Evolutionary conservation across 1,139 yeast species (phyloP).

Genomic region (Nakaseomyces sp.): DNA sequence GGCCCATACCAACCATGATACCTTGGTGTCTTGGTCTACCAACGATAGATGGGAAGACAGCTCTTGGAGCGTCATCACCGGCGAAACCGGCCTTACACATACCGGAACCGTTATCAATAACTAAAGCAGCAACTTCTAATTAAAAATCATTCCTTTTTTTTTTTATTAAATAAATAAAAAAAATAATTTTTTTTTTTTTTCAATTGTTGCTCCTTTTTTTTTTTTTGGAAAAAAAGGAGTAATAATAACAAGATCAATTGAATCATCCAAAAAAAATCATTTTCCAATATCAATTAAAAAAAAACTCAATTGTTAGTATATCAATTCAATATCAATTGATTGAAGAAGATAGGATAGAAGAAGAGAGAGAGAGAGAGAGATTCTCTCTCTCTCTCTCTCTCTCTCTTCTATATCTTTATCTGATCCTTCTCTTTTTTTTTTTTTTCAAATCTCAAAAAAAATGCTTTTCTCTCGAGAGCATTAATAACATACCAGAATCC

Average conservation of each 20-base stretch:
- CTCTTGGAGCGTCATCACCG: conserved; percentile 99
- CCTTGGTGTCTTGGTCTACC: conserved; percentile 99
- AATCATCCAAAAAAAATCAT: not conserved
- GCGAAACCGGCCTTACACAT: conserved; percentile 99
- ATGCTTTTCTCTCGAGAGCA: not conserved
- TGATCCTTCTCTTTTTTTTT: not conserved
- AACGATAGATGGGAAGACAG: conserved; percentile 98
- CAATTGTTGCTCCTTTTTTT: not conserved
- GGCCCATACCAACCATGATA: conserved; percentile 99
- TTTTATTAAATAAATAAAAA: not conserved
- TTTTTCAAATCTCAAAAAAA: not conserved
- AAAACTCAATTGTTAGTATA: not conserved
- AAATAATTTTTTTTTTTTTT: not conserved
- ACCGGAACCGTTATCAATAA: conserved; percentile 99
- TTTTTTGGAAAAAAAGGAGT: not conserved
- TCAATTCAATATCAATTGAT: not conserved
- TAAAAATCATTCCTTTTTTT: not conserved
- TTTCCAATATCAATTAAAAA: not conserved
- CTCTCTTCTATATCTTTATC: not conserved
- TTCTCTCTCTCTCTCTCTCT: too few species aligned
- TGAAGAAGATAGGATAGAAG: not conserved
- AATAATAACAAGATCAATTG: not conserved
- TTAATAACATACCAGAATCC: conserved; percentile 23
- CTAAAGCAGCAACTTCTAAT: conserved; percentile 39
- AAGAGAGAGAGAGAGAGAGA: not conserved